Base-by-base conservation (phyloP, 495 filamentous ascomycete species). In the Choiromyces venosus region DNA sequence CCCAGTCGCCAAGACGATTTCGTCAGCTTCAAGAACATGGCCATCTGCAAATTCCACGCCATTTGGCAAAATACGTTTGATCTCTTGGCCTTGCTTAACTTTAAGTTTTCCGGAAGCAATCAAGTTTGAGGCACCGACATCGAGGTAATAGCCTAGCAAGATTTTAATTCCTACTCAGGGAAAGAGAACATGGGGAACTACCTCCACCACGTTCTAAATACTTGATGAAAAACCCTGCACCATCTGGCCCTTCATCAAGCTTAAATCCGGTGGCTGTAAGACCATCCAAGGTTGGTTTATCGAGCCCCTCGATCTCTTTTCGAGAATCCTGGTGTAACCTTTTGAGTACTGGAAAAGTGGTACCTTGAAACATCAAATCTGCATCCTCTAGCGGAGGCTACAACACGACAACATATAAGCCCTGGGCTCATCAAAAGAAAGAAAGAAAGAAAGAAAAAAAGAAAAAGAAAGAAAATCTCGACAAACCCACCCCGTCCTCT, bases 1-100 rank as follows among this genome's bases (percentile, higher is more conserved):
- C 0, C 93, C 93, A 19, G 93, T 96, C 18, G 93, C 92, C 73
- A 94, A 89, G 16, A 95, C 85, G 71, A 96, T 89, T 82, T 92
- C 91, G 76, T 96, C 93, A 0, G 92, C 92, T 71, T 90, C 86
- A 0, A 95, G 81, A 72, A 86, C 85, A 0, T 84, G 85, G 0
- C 91, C 91, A 78, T 95, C 91, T 0, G 84, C 86, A 67, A 97
- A 89, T 12, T 83, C 81, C 3, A 95, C 67, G 0, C 89, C 88
- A n/a, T 85, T 77, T 0, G 87, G 84, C 4, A 90, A 81, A 38
- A 94, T 84, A 78, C 87, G 84, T 10, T 82, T 79, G 71, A 94
- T 87, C 72, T 91, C 89, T 66, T 86, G 83, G 5, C 91, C 89
- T 74, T 92, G 89, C 81, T 91, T 92, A 69, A 95, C 85, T 73